Evolutionary conservation across 768 basidiomycete genomes (phyloP), one percentile per base, ranked within the genome.

Genomic region (Rhizopogon vinicolor): DNA sequence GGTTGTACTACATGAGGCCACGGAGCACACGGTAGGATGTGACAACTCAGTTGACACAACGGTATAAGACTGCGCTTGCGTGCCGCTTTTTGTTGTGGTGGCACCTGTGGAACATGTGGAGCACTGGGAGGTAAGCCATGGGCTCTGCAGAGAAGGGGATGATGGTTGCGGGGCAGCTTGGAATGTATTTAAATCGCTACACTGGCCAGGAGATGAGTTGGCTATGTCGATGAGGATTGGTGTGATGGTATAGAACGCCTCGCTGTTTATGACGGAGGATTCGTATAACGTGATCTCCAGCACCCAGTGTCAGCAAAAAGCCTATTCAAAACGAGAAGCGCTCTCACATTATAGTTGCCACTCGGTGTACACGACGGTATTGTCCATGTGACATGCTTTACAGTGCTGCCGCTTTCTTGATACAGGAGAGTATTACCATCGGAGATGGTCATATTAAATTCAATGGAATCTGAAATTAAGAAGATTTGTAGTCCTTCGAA

Each of bases 261-360:
- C 48, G 28, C 63, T 65, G 31, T 75, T 64, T 63, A 25, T 37
- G 35, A 66, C 64, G 3, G 74, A 73, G 3, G 61, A 56, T 58
- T 81, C 79, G 57, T 81, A 37, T 10, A 79, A 68, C 2, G 78
- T 80, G 40, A 79, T 61, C 79, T 81, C n/a, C 40, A 13, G 35
- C 5, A 37, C 10, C 35, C 0, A 37, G 13, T 33, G 14, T 41
- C 52, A 10, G 29, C n/a, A 40, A 22, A 18, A 2, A 28, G 37
- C 35, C 29, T 52, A 51, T 51, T 59, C 41, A 48, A 22, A 41
- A 37, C 7, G 35, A 39, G 10, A 37, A 37, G 28, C 22, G 28
- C 39, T 13, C 51, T 12, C n/a, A n/a, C 37, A 41, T 39, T 9
- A 74, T 74, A 37, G 35, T 13, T 37, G 13, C 13, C 35, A 37